Base-by-base conservation (phyloP, 768 basidiomycete genomes). In the Nevesoporus exiguus region DNA sequence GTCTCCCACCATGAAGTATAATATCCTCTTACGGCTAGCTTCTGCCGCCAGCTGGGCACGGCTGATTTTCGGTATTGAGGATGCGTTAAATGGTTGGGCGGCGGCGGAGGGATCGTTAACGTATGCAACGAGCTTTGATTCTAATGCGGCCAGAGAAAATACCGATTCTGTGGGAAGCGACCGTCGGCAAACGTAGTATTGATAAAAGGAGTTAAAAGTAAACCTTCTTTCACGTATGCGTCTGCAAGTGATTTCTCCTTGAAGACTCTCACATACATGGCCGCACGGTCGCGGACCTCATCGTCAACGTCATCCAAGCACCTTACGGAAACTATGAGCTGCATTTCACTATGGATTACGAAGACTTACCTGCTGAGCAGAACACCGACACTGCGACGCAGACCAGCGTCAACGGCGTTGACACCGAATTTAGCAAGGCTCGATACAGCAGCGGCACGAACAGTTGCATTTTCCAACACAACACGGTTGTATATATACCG, bases 401-500 rank as follows among this genome's bases (percentile, higher is more conserved):
- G 76, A 34, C 81, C 77, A 47, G 75, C 71, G 69, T 98, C 97
- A 6, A 80, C 73, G 15, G 91, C 87, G 64, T 92, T 91, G 47
- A 97, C 86, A 52, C 97, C 97, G 61, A 99, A 98, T 75, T 98
- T 98, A 49, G 93, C 97, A 68, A 99, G 74, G 63, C 89, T 92
- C 19, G 92, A 79, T 10, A 99, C 96, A 22, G 97, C 97, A 1
- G 97, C 97, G 19, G 97, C 96, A 57, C 97, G 80, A 47, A 99
- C 97, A 43, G 95, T 94, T 6, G 97, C 93, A 63, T 98, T 99
- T 74, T 99, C 97, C 63, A 99, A 76, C 15, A 99, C 94, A 22
- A 99, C 97, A 27, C 97, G 93, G 74, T 99, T 99, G 75, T 99
- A 99, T 67, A 99, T 99, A 78, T 95, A 98, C 41, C 97, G 90